Base-by-base conservation (phyloP, 2,329 filamentous ascomycete species). In the Aureobasidium lini region DNA sequence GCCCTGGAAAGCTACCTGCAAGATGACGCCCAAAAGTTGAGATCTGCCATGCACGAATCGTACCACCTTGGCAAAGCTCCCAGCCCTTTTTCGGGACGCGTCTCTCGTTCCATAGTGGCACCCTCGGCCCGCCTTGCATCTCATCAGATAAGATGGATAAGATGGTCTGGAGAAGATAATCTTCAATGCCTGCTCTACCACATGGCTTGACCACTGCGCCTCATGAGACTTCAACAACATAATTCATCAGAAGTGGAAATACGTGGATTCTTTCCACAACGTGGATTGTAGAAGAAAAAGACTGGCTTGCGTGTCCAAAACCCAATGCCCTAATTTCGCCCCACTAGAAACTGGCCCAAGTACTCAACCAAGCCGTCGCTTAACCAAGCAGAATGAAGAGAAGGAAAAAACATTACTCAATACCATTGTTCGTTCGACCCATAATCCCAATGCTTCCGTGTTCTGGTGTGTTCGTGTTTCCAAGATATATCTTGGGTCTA, bases 321-420 rank as follows among this genome's bases (percentile, higher is more conserved):
- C 13, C 50, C n/a, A 5, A 54, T 32, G 39, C 37, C 50, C 37
- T 43, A 23, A 43, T 18, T 34, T 34, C 50, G 50, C 39, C 49
- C 39, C 28, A 54, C 39, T 4, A 18, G n/a, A 34, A 23, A 43
- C 29, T 15, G 29, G 9, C 10, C 23, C 36, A 8, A 39, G 23
- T 29, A 32, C 18, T 16, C 50, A 54, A 54, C 29, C 37, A 28
- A 32, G 37, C 28, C 28, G n/a, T 54, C 34, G 23, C 28, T 34
- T 8, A 34, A 23, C 28, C 39, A 16, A 23, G 32, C 40, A 57
- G 42, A 46, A 57, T 32, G 40, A 31, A 23, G 32, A 36, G 40
- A 46, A 37, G 39, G 46, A 57, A 57, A 57, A 57, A 36, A 57
- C 52, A 57, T 57, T 57, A 57, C 42, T 57, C 52, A 57, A 57